A percentile compares a stretch with the other conserved stretches of the same genome.
phyloP scores from a whole-genome alignment of 306 rosid species.

The Ormosia semicastrata region DNA sequence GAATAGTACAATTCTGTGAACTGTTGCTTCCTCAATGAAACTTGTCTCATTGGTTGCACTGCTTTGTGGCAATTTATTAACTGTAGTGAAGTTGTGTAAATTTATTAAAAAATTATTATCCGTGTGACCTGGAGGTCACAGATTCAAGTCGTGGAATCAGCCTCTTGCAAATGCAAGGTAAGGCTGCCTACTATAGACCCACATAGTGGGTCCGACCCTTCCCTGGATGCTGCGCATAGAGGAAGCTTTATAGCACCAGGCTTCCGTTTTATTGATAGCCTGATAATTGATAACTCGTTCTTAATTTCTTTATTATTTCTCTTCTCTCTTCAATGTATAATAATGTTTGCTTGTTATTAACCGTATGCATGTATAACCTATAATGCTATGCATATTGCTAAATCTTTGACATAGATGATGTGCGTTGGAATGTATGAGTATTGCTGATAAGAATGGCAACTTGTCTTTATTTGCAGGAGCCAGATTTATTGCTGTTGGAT shows the following conservation, averaged over 20 bases:
- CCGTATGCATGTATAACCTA: background rate
- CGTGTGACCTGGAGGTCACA: too few relatives aligned
- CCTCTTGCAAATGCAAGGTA: too few relatives aligned
- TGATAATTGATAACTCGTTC: background rate
- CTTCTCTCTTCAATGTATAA: background rate
- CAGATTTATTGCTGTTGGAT: constrained; percentile 87
- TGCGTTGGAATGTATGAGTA: constrained; percentile 2
- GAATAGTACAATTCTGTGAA: background rate
- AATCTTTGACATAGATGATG: background rate
- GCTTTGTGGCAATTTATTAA: background rate
- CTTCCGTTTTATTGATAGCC: background rate
- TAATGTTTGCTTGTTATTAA: background rate
- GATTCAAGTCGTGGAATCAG: too few relatives aligned
- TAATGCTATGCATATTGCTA: background rate
- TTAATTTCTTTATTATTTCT: background rate
- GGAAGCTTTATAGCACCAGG: too few relatives aligned
- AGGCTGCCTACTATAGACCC: too few relatives aligned
- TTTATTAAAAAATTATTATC: background rate
- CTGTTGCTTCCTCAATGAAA: background rate
- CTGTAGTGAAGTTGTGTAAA: background rate
- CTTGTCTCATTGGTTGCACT: background rate
- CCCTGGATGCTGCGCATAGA: too few relatives aligned
- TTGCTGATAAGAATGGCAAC: background rate
- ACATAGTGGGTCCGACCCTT: too few relatives aligned
- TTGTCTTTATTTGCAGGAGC: constrained; percentile 66